Percentiles rank a stretch among this genome's conserved stretches.
These are phyloP conservation scores for Pleurotus djamor DNA, from an alignment of 768 basidiomycete species.

Conservation along the genomic window DNA sequence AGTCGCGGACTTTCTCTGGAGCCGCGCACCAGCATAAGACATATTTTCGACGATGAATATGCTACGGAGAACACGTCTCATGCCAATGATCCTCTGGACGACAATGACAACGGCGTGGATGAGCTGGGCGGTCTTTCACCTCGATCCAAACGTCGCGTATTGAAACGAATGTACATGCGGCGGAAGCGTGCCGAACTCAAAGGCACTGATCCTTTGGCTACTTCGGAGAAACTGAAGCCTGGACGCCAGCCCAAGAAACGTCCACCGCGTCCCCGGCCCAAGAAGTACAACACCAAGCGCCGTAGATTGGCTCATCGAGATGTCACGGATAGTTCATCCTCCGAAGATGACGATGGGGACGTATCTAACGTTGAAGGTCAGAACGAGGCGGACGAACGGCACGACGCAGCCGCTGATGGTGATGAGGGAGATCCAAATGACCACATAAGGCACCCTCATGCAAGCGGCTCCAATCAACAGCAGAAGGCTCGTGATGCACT, in stretches of 20 bases:
- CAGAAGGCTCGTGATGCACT: conserved; percentile 44
- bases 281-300: conserved; percentile 7
- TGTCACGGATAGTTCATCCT: neutral
- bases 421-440: conserved; percentile 2
- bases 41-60: too few relatives aligned
- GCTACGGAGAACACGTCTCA: neutral
- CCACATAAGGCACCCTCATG: conserved; percentile 13
- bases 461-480: conserved; percentile 39
- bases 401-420: neutral
- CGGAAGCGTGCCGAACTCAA: conserved; percentile 54
- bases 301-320: neutral
- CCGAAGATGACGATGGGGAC: neutral
- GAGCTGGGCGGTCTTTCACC: conserved; percentile 35
- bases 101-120: conserved; percentile 6
- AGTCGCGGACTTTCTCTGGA: neutral
- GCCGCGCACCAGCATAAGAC: too few relatives aligned
- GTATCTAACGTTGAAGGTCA: neutral
- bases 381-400: neutral
- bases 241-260: conserved; percentile 27
- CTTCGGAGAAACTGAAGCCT: conserved; percentile 28
- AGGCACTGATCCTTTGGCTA: conserved; percentile 30
- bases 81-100: neutral
- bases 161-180: conserved; percentile 73
- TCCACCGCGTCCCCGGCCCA: conserved; percentile 16
- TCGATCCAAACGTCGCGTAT: conserved; percentile 47